Evolutionary conservation across 208 protist species (phyloP).

Genomic region (Leishmania turanica): DNA sequence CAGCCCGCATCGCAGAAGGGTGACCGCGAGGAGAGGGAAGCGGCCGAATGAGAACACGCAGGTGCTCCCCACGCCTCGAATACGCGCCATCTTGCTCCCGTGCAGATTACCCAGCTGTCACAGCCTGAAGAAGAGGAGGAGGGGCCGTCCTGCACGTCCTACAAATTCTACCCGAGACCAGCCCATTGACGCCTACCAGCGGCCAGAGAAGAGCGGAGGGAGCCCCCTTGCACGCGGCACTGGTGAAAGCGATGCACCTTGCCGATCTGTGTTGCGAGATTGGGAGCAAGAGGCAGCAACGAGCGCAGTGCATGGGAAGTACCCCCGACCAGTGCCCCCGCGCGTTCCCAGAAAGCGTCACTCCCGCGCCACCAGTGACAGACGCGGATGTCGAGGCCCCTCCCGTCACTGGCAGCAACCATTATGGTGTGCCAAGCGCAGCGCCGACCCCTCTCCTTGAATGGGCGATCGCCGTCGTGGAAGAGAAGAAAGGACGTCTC

Average conservation of each 20-base stretch:
- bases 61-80: slow-evolving; percentile 2
- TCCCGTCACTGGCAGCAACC: neutral
- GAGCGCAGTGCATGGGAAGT: neutral
- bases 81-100: slow-evolving; percentile 6
- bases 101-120: slow-evolving; percentile 21
- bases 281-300: neutral
- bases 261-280: neutral
- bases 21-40: no score
- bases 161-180: neutral
- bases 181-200: neutral
- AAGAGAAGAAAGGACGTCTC: slow-evolving; percentile 10
- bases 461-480: slow-evolving; percentile 19
- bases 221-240: slow-evolving; percentile 9
- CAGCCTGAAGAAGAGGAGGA: slow-evolving; percentile 25
- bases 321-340: neutral
- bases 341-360: neutral
- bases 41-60: no score
- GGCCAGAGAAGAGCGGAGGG: neutral
- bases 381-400: neutral
- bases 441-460: neutral
- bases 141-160: slow-evolving; percentile 18
- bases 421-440: slow-evolving; percentile 2
- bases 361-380: neutral
- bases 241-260: neutral
- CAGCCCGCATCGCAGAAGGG: no score